phyloP scores from a whole-genome alignment of 2,329 filamentous ascomycete genomes.

The Pseudopithomyces maydicus region DNA sequence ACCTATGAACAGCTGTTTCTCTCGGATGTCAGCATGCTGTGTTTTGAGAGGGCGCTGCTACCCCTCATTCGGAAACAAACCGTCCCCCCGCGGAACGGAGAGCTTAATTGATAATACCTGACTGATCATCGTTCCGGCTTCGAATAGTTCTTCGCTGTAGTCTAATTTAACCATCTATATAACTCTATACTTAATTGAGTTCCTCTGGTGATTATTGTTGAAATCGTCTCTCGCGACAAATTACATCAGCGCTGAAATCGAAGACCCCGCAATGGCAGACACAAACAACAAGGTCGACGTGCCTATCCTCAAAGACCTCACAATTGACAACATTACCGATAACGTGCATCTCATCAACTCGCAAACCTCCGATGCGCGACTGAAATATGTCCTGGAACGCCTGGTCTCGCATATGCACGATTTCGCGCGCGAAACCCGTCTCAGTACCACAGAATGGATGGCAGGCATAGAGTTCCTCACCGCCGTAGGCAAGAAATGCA shows the following conservation, averaged over 20 bases:
- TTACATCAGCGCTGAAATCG: neutral
- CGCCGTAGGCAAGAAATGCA: constrained; percentile 73
- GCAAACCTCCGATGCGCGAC: constrained; percentile 65
- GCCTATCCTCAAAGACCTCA: constrained; percentile 70
- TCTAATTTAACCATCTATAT: no score
- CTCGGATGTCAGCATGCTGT: constrained; percentile 1
- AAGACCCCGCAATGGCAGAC: neutral
- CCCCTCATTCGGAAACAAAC: constrained; percentile 2
- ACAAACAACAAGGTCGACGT: constrained; percentile 43
- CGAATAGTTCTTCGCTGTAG: neutral
- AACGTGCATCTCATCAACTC: constrained; percentile 78
- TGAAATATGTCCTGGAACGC: constrained; percentile 75
- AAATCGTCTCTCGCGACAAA: no score
- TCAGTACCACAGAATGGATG: constrained; percentile 82
- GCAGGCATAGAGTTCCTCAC: constrained; percentile 73
- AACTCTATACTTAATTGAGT: neutral
- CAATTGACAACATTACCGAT: constrained; percentile 78
- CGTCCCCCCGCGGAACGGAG: neutral
- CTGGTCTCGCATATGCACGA: constrained; percentile 80
- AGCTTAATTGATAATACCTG: neutral
- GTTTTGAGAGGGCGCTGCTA: neutral
- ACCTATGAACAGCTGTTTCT: neutral
- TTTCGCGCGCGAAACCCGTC: constrained; percentile 77
- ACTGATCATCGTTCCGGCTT: neutral
- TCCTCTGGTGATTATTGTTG: no score